Evolutionary conservation across 2,329 filamentous ascomycete species (phyloP), one percentile per base, ranked within the genome.

Genomic region (Sclerotiophoma versabilis): DNA sequence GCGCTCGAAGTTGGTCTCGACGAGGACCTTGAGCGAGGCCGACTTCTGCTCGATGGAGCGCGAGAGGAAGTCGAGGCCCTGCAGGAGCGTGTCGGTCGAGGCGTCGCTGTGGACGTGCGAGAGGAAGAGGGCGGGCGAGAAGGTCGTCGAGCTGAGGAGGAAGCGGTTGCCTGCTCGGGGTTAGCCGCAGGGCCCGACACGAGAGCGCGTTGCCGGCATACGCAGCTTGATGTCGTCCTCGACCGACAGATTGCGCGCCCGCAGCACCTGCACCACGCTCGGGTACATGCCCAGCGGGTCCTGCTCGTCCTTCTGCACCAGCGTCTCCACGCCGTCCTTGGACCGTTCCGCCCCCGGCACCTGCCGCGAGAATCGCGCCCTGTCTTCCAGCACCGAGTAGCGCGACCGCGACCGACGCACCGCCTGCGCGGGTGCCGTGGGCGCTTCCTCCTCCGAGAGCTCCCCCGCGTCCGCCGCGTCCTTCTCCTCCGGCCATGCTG

Each of bases 21-120:
- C 95, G 15, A 99, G 83, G 10, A 96, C 90, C 73, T 99, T 99
- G 57, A 99, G 84, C 4, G 93, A 97, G 0, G 93, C 95, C 0
- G 93, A 97, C 76, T 99, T 99, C 77, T 98, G 91, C 69, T 98
- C 95, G 68, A 99, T 99, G 0, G 93, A 97, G 58, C 86, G 85
- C 15, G 92, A 95, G 17, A 99, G 84, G 54, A 90, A 87, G 63
- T 96, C 90, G 17, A 99, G 84, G 3, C 95, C 96, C 42, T 85
- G 82, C 11, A 96, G 81, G 1, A 99, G 81, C 38, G 87, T 86
- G 64, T 92, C 85, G 0, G 93, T 96, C 49, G 93, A 92, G 49
- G 90, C 93, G 41, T 87, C 85, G 55, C 90, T 87, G 75, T 99
- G 96, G 61, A 96, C 89, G 74, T 97, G 91, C 0, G 93, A 95